Evolutionary conservation across 768 basidiomycete genomes (phyloP), one percentile per base, ranked within the genome.

Genomic region (Inosperma sp.): DNA sequence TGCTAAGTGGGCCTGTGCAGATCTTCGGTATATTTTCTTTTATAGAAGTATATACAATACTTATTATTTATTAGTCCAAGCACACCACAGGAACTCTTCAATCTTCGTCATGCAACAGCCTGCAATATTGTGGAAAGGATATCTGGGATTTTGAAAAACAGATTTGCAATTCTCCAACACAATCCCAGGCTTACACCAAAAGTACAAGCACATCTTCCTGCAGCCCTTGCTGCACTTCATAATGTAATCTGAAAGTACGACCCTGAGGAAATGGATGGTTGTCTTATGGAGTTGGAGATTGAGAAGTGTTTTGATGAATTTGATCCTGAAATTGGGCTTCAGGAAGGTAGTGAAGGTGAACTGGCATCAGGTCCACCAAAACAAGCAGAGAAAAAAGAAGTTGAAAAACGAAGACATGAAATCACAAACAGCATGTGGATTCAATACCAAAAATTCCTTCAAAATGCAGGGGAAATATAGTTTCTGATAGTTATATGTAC

Each of bases 11-110:
- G 67, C 52, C 5, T 21, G 56, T 17, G 59, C 61, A 39, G 34
- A 56, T 33, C 13, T 42, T 9, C 31, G 48, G 61, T 63, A 49
- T 23, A 3, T 13, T 17, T 48, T 42, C 13, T 22, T 27, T 23
- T 34, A 33, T 17, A 37, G 22, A 47, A 55, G 44, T 49, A 37
- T 19, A 5, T n/a, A 23, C 33, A 25, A n/a, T 53, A 25, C 51
- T 51, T 29, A 37, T 45, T 41, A 55, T 29, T 42, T 22, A 40
- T 25, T 44, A 70, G 69, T 30, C 72, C 72, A 30, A 31, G 12
- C 45, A 70, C 67, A 34, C 51, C 62, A 30, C 59, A 75, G 57
- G 71, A 76, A 54, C 56, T 76, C 1, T 75, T 65, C 51, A 77
- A 75, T 60, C 61, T 76, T 3, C 59, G 65, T 17, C 72, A 77